These are phyloP conservation scores for Cordyceps militaris DNA, from an alignment of 2,329 filamentous ascomycete genomes.

Conservation along the genomic window DNA sequence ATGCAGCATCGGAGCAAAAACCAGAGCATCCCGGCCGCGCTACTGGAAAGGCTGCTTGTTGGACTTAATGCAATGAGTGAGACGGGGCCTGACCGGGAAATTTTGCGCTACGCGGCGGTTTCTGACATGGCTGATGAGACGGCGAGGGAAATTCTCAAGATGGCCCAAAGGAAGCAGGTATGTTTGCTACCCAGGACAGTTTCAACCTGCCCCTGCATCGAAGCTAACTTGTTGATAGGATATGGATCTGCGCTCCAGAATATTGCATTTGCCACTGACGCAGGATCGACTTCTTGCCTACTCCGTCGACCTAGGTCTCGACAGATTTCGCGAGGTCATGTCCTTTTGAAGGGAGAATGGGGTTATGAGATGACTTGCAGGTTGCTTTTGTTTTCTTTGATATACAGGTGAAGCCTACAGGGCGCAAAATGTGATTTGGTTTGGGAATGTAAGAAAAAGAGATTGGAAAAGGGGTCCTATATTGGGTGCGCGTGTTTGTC, in stretches of 20 bases:
- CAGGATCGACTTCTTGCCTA: conserved; percentile 66
- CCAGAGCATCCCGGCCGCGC: conserved; percentile 33
- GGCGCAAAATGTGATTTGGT: conserved; percentile 2
- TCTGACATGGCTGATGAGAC: conserved; percentile 75
- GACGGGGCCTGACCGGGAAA: conserved; percentile 35
- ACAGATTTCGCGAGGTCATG: conserved; percentile 62
- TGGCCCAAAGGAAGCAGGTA: conserved; percentile 51
- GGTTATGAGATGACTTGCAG: conserved; percentile 4
- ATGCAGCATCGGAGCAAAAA: conserved; percentile 37
- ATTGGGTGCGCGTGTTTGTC: background rate
- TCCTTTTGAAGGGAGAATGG: conserved; percentile 27
- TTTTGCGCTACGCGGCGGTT: conserved; percentile 59
- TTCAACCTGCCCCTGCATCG: background rate
- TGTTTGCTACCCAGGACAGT: conserved; percentile 20
- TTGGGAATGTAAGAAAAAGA: background rate
- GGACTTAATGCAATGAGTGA: conserved; percentile 51
- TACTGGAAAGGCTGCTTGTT: conserved; percentile 50
- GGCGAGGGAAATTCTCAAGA: conserved; percentile 55
- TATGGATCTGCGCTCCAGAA: conserved; percentile 31
- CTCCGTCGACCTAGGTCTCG: conserved; percentile 60
- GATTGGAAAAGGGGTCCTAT: background rate
- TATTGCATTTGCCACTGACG: conserved; percentile 59
- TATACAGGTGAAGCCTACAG: conserved; percentile 6
- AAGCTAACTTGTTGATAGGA: conserved; percentile 20
- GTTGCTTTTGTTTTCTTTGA: background rate